Conservation (phyloP, 768 basidiomycete genomes). For the Neoboletus magnificus region DNA sequence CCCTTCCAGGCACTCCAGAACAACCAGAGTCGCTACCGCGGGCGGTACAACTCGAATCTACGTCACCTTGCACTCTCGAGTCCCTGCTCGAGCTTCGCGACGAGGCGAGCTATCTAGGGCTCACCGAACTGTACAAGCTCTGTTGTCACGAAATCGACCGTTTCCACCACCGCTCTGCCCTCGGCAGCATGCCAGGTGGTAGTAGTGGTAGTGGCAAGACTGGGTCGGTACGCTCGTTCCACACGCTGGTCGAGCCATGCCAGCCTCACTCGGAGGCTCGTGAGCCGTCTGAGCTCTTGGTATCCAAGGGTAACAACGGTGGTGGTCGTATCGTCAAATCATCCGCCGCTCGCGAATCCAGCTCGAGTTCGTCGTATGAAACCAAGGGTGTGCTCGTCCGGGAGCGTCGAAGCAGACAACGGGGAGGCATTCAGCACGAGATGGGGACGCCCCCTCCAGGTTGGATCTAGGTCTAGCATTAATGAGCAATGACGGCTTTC, state of each 20-base stretch:
- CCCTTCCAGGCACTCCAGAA: slow-evolving; percentile 44
- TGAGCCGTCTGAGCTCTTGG: slow-evolving; percentile 6
- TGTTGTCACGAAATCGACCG: slow-evolving; percentile 65
- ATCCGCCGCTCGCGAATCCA: slow-evolving; percentile 1
- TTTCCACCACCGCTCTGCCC: slow-evolving; percentile 42
- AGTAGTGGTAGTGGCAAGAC: slow-evolving; percentile 35
- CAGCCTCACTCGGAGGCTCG: slow-evolving; percentile 29
- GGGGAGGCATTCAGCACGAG: neutral
- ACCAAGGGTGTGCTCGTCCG: slow-evolving; percentile 11
- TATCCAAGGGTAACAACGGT: neutral
- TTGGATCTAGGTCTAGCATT: slow-evolving; percentile 41
- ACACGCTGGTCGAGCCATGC: slow-evolving; percentile 54
- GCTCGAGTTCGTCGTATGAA: slow-evolving; percentile 9
- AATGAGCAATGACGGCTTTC: neutral
- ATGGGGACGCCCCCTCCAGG: slow-evolving; percentile 37
- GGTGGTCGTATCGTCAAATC: neutral
- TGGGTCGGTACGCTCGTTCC: slow-evolving; percentile 57
- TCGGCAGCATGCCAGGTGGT: neutral
- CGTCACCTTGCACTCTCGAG: slow-evolving; percentile 52
- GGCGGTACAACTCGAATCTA: slow-evolving; percentile 47
- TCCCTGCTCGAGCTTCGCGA: slow-evolving; percentile 72
- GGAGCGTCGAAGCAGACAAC: slow-evolving; percentile 12
- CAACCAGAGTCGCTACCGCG: slow-evolving; percentile 57
- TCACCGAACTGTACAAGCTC: slow-evolving; percentile 59
- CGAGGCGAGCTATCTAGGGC: slow-evolving; percentile 73